A percentile compares a stretch with the other conserved stretches of the same genome.
phyloP scores from a whole-genome alignment of 352 stramenopile species.

The Globisporangium recalcitrans region DNA sequence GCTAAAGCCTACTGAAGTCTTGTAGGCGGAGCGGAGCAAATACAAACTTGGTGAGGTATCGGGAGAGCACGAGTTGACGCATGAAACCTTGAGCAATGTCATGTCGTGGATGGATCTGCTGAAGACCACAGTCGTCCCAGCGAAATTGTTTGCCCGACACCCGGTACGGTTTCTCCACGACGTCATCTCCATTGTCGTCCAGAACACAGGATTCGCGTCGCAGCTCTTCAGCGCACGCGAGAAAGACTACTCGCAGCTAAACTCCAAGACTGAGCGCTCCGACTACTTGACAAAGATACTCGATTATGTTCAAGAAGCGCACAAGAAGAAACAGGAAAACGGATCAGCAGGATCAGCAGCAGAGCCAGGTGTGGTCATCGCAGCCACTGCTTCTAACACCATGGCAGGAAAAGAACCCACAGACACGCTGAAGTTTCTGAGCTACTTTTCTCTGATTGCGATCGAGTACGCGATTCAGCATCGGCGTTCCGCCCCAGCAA shows the following conservation, averaged over 20 bases:
- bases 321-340: constrained; percentile 26
- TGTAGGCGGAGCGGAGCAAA: constrained; percentile 29
- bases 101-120: constrained; percentile 81
- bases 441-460: constrained; percentile 51
- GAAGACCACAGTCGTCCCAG: constrained; percentile 56
- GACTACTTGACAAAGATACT: constrained; percentile 76
- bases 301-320: constrained; percentile 63
- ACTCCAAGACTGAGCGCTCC: constrained; percentile 63
- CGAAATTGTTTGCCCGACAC: constrained; percentile 70
- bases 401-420: constrained; percentile 67
- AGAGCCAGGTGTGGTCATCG: constrained; percentile 36
- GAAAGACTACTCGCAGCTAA: constrained; percentile 58
- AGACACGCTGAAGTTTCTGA: constrained; percentile 77
- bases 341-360: neutral
- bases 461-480: constrained; percentile 47
- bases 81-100: constrained; percentile 53
- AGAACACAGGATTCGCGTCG: constrained; percentile 56
- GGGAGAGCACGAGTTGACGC: constrained; percentile 56
- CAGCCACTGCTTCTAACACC: constrained; percentile 73
- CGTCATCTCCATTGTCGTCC: constrained; percentile 62
- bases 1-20: constrained; percentile 28
- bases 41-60: constrained; percentile 43
- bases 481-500: constrained; percentile 8
- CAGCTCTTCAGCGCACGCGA: constrained; percentile 45
- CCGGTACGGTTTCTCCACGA: constrained; percentile 81